A percentile compares a stretch with the other conserved stretches of the same genome.
phyloP scores from a whole-genome alignment of 2,329 filamentous ascomycete genomes.

The Penicillium sp. region DNA sequence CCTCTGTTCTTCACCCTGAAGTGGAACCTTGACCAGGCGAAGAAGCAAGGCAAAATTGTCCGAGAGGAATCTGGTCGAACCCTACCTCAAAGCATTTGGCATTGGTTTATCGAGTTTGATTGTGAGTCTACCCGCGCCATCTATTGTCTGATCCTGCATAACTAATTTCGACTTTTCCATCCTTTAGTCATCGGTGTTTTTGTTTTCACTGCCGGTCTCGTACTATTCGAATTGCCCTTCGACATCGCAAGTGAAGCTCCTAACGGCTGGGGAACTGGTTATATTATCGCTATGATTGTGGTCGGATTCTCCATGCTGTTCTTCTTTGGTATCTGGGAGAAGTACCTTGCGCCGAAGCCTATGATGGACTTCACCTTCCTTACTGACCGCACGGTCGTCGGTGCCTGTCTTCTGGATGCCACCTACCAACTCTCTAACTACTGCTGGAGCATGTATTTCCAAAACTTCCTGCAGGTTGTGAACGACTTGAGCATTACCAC shows the following conservation, averaged over 20 bases:
- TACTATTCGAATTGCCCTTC: slow-evolving; percentile 49
- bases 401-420: slow-evolving; percentile 28
- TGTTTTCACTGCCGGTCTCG: slow-evolving; percentile 59
- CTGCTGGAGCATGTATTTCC: slow-evolving; percentile 33
- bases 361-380: slow-evolving; percentile 49
- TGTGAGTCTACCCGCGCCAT: slow-evolving; percentile 27
- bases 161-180: neutral
- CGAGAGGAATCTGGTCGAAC: slow-evolving; percentile 45
- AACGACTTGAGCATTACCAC: slow-evolving; percentile 31
- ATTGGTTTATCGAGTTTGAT: slow-evolving; percentile 63
- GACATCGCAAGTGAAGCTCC: slow-evolving; percentile 47
- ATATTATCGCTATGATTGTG: slow-evolving; percentile 53
- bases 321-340: slow-evolving; percentile 55
- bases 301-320: slow-evolving; percentile 56
- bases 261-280: slow-evolving; percentile 42
- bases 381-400: slow-evolving; percentile 29
- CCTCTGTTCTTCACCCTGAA: slow-evolving; percentile 58
- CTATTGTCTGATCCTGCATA: neutral
- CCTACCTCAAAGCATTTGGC: slow-evolving; percentile 44
- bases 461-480: slow-evolving; percentile 26
- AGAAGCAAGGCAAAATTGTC: slow-evolving; percentile 51
- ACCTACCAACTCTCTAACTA: slow-evolving; percentile 33
- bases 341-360: slow-evolving; percentile 44
- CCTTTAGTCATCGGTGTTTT: slow-evolving; percentile 55
- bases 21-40: slow-evolving; percentile 57